Base-by-base conservation (phyloP, 768 basidiomycete species). In the Stropharia rugosoannulata region DNA sequence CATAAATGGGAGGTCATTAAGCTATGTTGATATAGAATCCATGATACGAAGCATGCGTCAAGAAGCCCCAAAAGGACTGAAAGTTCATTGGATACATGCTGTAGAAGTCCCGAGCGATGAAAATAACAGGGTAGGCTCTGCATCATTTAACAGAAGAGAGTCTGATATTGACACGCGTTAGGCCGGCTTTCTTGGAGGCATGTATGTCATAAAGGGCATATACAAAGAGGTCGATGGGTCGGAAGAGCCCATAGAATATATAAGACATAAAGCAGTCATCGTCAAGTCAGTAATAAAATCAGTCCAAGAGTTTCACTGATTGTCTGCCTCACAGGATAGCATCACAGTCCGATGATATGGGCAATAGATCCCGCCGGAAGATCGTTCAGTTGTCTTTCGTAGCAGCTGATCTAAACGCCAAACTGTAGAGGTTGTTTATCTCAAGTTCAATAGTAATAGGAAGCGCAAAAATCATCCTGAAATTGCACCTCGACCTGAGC, bases 181-280 rank as follows among this genome's bases (percentile, higher is more conserved):
- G 81, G 69, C 71, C 56, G 82, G 82, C 32, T 68, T 73, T 10
- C 76, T 82, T 45, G 78, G 77, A 36, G 81, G 80, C 15, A 70
- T 74, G 49, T 84, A 84, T 64, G 62, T 76, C 46, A 80, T 83
- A 58, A 72, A 73, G 43, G 80, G 81, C n/a, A 72, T 83, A 25
- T 72, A 69, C 44, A 76, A 73, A 62, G 61, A 56, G 27, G 25
- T 73, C 38, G 68, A 76, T 13, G 76, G 71, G 27, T 66, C 68
- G 37, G 52, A 62, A 8, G 57, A 62, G 11, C 66, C 69, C 22
- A 67, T 70, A 12, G 71, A 75, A 25, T 77, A 75, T 58, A 75
- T 76, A 57, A 73, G 82, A 55, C 79, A 78, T 59, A 84, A 84
- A 58, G 73, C 73, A 16, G 78, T 83, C 12, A 75, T 73, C 40